Evolutionary conservation across 805 yeast species (phyloP), one percentile per base, ranked within the genome.

Genomic region (Metschnikowia reukaufii): DNA sequence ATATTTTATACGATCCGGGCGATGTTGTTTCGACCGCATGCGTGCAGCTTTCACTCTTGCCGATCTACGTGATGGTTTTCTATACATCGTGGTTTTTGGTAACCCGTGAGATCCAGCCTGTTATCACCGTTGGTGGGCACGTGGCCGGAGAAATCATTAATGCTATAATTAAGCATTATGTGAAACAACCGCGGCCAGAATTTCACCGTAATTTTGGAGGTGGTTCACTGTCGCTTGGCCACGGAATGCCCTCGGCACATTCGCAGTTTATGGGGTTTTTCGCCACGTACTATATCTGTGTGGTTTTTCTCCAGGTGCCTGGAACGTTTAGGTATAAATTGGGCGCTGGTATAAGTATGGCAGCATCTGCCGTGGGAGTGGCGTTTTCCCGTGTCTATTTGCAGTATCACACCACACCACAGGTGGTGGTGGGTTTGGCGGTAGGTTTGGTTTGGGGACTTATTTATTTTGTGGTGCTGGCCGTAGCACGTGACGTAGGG

Each of bases 161-260:
- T 65, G 81, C 84, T 48, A 54, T 85, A 1, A 66, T 87, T 34
- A 92, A 92, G 62, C 72, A 73, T 17, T 32, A 79, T 1, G 64
- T 89, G 33, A 80, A 78, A 54, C 87, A 86, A 59, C 84, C 88
- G 18, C 74, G 99, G 51, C 99, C 99, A 7, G 77, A 70, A 6
- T 72, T 72, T 58, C 77, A 73, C 53, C 65, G 64, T 45, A 69
- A 66, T 34, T 73, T 73, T 44, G 77, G 77, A n/a, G 34, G 40
- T 5, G 81, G 56, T 20, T 74, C 70, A 20, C 61, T 61, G 36
- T 65, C 80, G 48, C 74, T 86, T 52, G 83, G 86, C 0, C 90
- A 84, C 63, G 99, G 99, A 0, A 92, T 92, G 97, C 99, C 99
- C 0, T 83, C 91, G 44, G 97, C 99, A 1, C 99, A 92, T 66